phyloP scores from a whole-genome alignment of 495 filamentous ascomycete species.

The Hyaloscypha variabilis region DNA sequence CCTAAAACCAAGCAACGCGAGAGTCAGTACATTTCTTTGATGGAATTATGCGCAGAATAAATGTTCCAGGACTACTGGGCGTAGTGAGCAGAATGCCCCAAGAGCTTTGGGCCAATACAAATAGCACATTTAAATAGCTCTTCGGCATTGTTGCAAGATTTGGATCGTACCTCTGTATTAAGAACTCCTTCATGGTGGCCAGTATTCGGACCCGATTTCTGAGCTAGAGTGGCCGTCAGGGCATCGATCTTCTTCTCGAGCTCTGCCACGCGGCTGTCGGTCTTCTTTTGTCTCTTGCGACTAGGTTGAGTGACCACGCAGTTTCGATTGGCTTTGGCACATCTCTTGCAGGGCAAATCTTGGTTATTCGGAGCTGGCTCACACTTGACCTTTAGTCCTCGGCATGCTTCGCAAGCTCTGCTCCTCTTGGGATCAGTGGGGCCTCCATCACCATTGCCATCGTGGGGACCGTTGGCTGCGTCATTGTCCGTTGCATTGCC shows the following conservation, averaged over 20 bases:
- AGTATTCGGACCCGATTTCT: constrained; percentile 33
- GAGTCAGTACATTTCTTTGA: no score
- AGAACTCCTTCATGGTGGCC: no score
- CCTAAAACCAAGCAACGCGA: no score
- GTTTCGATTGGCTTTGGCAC: constrained; percentile 76
- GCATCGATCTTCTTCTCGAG: constrained; percentile 93
- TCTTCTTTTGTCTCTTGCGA: constrained; percentile 90
- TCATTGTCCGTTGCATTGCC: constrained; percentile 16
- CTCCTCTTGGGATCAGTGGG: constrained; percentile 49
- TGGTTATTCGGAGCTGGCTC: constrained; percentile 69
- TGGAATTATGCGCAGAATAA: no score
- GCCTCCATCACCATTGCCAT: no score
- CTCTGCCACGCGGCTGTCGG: constrained; percentile 87
- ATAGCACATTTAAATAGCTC: no score
- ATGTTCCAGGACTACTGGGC: no score
- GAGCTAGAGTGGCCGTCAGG: constrained; percentile 74
- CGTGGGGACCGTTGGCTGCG: constrained; percentile 4
- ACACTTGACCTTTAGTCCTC: constrained; percentile 87
- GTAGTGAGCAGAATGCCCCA: no score
- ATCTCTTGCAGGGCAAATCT: constrained; percentile 76
- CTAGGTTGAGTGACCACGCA: constrained; percentile 85
- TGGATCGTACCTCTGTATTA: no score
- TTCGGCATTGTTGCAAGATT: no score
- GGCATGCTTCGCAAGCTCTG: constrained; percentile 92
- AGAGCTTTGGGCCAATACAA: no score